These are phyloP conservation scores for Fragaria ananassa DNA, from an alignment of 306 rosid genomes.

Conservation along the genomic window DNA sequence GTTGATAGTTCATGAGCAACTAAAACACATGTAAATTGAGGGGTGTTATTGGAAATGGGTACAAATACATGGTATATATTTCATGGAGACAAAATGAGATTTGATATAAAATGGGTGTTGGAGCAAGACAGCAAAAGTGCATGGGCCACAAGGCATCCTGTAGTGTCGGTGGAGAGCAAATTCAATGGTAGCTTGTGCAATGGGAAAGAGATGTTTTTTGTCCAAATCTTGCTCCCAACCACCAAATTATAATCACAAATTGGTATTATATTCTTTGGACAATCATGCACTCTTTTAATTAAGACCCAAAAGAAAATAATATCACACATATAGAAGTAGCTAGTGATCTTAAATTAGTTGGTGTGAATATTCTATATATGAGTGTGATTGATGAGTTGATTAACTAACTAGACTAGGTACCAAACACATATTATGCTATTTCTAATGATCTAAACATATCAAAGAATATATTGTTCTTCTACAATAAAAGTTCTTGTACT, in stretches of 20 bases:
- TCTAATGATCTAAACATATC: background rate
- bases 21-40: background rate
- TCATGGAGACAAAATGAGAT: background rate
- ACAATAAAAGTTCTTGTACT: background rate
- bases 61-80: background rate
- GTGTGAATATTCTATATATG: background rate
- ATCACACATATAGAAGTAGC: background rate
- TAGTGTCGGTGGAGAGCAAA: slow-evolving; percentile 8
- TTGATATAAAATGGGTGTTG: background rate
- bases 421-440: background rate
- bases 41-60: background rate
- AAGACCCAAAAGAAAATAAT: background rate
- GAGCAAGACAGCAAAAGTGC: background rate
- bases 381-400: background rate
- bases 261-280: slow-evolving; percentile 1
- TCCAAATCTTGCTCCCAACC: background rate
- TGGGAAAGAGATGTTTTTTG: slow-evolving; percentile 6
- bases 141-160: slow-evolving; percentile 4
- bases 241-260: slow-evolving; percentile 2
- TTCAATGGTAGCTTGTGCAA: slow-evolving; percentile 1
- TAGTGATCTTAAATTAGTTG: background rate
- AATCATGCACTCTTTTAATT: background rate
- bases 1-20: background rate
- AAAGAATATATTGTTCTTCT: background rate
- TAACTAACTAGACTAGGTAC: background rate